phyloP scores from a whole-genome alignment of 192 early-diverging fungal genomes.

The Coemansia sp. region DNA sequence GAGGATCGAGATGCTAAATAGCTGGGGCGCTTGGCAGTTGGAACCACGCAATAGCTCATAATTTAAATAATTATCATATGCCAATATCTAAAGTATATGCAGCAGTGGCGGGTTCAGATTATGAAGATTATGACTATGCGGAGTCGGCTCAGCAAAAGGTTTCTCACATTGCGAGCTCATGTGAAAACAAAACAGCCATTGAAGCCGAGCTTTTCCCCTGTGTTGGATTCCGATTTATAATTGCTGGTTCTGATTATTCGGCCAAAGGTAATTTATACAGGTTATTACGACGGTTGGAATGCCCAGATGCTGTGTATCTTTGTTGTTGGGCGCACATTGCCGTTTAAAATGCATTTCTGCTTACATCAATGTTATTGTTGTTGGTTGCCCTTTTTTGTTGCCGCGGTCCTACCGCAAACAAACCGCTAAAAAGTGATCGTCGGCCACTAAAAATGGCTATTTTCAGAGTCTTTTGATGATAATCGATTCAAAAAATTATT shows the following conservation, averaged over 20 bases:
- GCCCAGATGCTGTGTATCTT: neutral
- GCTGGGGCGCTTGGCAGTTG: neutral
- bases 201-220: neutral
- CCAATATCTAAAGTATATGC: neutral
- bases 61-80: neutral
- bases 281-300: neutral
- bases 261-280: neutral
- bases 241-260: neutral
- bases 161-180: neutral
- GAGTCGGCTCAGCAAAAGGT: neutral
- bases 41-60: neutral
- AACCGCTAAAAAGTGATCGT: neutral
- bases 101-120: neutral
- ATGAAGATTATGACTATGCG: neutral
- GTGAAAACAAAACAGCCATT: neutral
- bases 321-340: neutral
- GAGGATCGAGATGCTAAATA: neutral
- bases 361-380: neutral
- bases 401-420: neutral
- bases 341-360: neutral
- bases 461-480: neutral
- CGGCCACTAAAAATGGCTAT: slow-evolving; percentile 1
- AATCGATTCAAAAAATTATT: neutral
- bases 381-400: neutral
- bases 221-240: neutral